Evolutionary conservation across 140 eudicot species (phyloP).

Genomic region (Senecio squalidus): DNA sequence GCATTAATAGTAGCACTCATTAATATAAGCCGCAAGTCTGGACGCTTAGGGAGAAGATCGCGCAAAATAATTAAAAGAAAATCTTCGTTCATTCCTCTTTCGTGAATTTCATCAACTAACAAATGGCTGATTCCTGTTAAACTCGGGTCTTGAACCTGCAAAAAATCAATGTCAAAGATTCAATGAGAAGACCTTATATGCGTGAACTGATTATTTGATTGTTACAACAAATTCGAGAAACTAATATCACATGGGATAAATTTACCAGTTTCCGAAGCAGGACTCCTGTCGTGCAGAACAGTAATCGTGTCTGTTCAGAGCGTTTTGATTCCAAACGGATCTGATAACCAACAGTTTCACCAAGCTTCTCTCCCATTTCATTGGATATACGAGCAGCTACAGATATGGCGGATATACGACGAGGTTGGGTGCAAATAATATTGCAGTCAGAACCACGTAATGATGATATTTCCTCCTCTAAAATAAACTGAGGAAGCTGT

Average conservation of each 20-base stretch:
- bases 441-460: conserved; percentile 74
- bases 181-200: neutral
- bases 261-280: conserved; percentile 76
- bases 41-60: conserved; percentile 92
- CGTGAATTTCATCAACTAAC: conserved; percentile 95
- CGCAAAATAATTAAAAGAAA: conserved; percentile 74
- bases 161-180: neutral
- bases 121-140: conserved; percentile 81
- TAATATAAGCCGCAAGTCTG: conserved; percentile 72
- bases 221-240: neutral
- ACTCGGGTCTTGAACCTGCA: conserved; percentile 86
- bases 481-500: conserved; percentile 92
- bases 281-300: conserved; percentile 96
- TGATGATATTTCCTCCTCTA: conserved; percentile 80
- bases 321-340: conserved; percentile 77
- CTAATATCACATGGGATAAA: neutral
- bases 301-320: conserved; percentile 68
- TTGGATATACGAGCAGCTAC: conserved; percentile 87
- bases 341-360: conserved; percentile 90
- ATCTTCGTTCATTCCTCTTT: conserved; percentile 98
- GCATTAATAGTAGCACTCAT: conserved; percentile 99
- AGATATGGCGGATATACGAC: conserved; percentile 93
- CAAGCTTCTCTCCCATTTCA: conserved; percentile 93
- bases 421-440: conserved; percentile 94
- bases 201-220: no score